Base-by-base conservation (phyloP, 495 filamentous ascomycete species). In the Cudoniella acicularis region DNA sequence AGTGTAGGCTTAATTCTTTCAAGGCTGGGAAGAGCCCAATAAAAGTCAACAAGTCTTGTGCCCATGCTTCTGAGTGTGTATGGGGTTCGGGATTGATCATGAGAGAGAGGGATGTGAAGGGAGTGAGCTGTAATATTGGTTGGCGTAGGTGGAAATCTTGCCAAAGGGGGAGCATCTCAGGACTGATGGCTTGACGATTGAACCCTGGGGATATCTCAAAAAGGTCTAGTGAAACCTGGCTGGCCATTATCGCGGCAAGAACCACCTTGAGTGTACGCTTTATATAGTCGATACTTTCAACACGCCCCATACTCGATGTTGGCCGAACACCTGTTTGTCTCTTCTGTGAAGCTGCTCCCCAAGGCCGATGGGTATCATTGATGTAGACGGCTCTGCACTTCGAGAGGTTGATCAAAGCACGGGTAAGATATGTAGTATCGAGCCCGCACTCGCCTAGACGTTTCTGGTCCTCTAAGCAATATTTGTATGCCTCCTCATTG, bases 331-430 rank as follows among this genome's bases (percentile, higher is more conserved):
- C 40, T 22, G 52, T 55, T 10, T 55, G 9, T 46, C 41, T 55
- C 52, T 55, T 43, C 26, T 55, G 52, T 20, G 52, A 43, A 2
- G 40, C 52, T 46, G 52, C 52, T 46, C 52, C 52, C 52, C 52
- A 55, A 22, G 52, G 52, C 30, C 52, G 52, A 46, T 45, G 10
- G 6, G 41, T 45, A 23, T 46, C 30, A 45, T 23, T 25, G 30
- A 55, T 26, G 18, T 13, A 22, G 36, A 46, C 21, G 41, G 30
- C 22, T 40, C 46, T 55, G 52, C 52, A 55, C 16, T 55, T 43
- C 18, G 40, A 23, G 3, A 55, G 41, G 41, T 46, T 46, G 30
- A 25, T 22, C 41, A 55, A 55, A 3, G 52, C 52, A 55, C 40
- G 18, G 11, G 36, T 55, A 23, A 55, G 52, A 25, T 45, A 46